Base-by-base conservation (phyloP, 1,284 basidiomycete species). In the Boletus sp. region DNA sequence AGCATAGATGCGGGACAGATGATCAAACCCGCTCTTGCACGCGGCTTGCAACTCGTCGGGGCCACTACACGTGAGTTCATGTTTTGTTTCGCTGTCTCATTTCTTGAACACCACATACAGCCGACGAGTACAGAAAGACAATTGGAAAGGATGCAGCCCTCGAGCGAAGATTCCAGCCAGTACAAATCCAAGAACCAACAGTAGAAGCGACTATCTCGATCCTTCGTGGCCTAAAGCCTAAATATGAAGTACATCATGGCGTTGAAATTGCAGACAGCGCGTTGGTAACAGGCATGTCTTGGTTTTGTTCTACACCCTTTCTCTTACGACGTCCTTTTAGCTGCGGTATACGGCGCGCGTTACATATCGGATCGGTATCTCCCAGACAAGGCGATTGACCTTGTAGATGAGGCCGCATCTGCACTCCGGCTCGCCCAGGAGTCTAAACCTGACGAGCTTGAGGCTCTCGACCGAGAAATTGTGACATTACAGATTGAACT, bases 71-170 rank as follows among this genome's bases (percentile, higher is more conserved):
- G 91, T 90, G 74, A 59, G 87, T 78, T 25, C 31, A 10, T 21
- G 9, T 4, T 2, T 0, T 16, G 0, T 23, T 46, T 51, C 21
- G 8, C 13, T 30, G 9, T 14, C 57, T 30, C 28, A 44, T 38
- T 60, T 28, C 16, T 14, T 57, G 33, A 54, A n/a, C 27, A 37
- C 35, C 10, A 6, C 31, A 33, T 27, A 27, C 49, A 50, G 89
- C 88, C 25, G 93, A 96, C 69, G 95, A 97, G 72, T 97, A 95
- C 73, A 83, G 93, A 37, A 94, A 94, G 74, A 92, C 90, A 0
- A 97, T 97, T 49, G 93, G 90, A 55, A 97, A 96, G 75, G 95
- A 97, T 68, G 89, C 93, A 0, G 95, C 95, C 1, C 85, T 97
- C 2, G 93, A 95, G 66, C 83, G 94, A 30, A 87, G 95, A 1